Evolutionary conservation across 495 filamentous ascomycete genomes (phyloP).

Genomic region (Cenococcum geophilum): DNA sequence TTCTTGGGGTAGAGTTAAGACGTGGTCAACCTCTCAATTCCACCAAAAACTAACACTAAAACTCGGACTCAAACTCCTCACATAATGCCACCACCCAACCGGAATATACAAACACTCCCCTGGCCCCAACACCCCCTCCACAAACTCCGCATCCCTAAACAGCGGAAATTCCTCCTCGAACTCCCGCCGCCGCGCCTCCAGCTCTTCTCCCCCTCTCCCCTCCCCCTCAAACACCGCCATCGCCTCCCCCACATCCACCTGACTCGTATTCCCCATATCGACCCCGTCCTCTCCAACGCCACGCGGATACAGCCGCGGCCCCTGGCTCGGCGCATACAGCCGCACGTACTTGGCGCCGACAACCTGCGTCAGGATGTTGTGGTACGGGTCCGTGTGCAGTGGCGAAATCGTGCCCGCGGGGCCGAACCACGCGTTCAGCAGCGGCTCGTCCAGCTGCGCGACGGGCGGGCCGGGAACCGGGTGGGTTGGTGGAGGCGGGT

Average conservation of each 20-base stretch:
- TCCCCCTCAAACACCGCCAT: slow-evolving; percentile 46
- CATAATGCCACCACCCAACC: slow-evolving; percentile 98
- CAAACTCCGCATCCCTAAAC: slow-evolving; percentile 56
- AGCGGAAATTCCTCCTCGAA: slow-evolving; percentile 48
- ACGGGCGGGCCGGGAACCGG: slow-evolving; percentile 38
- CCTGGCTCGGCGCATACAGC: slow-evolving; percentile 66
- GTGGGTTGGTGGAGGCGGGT: slow-evolving; percentile 43
- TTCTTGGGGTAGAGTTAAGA: too few species aligned
- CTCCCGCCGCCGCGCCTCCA: slow-evolving; percentile 12
- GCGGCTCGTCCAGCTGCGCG: slow-evolving; percentile 31
- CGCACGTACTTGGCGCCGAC: slow-evolving; percentile 88
- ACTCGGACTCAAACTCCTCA: slow-evolving; percentile 74
- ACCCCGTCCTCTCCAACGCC: slow-evolving; percentile 63
- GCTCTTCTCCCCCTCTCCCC: slow-evolving; percentile 13
- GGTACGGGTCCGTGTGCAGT: slow-evolving; percentile 87
- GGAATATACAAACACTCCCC: slow-evolving; percentile 91
- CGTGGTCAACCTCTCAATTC: slow-evolving; percentile 46
- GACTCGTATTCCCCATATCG: slow-evolving; percentile 88
- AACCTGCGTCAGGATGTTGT: slow-evolving; percentile 87
- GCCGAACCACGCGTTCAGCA: slow-evolving; percentile 84
- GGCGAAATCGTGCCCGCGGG: slow-evolving; percentile 84
- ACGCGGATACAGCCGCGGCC: slow-evolving; percentile 56
- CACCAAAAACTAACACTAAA: slow-evolving; percentile 99
- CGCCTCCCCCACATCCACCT: slow-evolving; percentile 53
- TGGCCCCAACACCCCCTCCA: slow-evolving; percentile 71